Evolutionary conservation across 2,329 filamentous ascomycete species (phyloP).

Genomic region (Clarireedia monteithiana): DNA sequence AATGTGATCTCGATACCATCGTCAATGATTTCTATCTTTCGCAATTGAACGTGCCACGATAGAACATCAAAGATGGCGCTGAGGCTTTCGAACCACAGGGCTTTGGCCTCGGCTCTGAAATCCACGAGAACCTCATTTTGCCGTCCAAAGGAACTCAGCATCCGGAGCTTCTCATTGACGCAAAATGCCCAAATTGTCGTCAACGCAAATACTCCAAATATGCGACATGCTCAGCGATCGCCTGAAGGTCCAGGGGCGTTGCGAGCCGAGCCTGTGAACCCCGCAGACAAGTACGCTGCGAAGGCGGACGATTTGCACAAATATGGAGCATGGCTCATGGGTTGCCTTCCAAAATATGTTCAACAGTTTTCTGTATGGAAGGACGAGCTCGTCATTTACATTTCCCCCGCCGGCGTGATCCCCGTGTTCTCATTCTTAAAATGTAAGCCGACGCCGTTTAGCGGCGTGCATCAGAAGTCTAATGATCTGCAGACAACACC

Average conservation of each 20-base stretch:
- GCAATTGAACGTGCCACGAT: conserved; percentile 29
- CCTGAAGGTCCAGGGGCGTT: conserved; percentile 46
- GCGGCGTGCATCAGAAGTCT: conserved; percentile 5
- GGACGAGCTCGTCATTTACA: conserved; percentile 93
- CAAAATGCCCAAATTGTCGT: conserved; percentile 34
- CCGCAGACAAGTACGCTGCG: conserved; percentile 83
- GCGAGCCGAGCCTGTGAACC: conserved; percentile 76
- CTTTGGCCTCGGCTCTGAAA: conserved; percentile 47
- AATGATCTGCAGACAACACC: conserved; percentile 63
- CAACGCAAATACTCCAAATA: conserved; percentile 52
- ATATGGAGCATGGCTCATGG: conserved; percentile 95
- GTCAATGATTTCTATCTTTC: conserved; percentile 8
- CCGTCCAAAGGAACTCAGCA: conserved; percentile 18
- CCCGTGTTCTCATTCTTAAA: conserved; percentile 94
- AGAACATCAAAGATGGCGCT: conserved; percentile 46
- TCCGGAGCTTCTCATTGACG: conserved; percentile 33
- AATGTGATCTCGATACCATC: conserved; percentile 5
- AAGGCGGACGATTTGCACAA: conserved; percentile 84
- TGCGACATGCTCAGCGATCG: conserved; percentile 54
- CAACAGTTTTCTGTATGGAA: conserved; percentile 99
- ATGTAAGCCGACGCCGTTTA: conserved; percentile 32
- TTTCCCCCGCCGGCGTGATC: conserved; percentile 78
- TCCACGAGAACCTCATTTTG: conserved; percentile 35
- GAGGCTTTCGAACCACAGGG: conserved; percentile 49
- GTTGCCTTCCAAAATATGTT: conserved; percentile 92